A percentile compares a stretch with the other conserved stretches of the same genome.
These are phyloP conservation scores for Aspergillus flavus DNA, from an alignment of 2,329 filamentous ascomycete species.

Conservation along the genomic window DNA sequence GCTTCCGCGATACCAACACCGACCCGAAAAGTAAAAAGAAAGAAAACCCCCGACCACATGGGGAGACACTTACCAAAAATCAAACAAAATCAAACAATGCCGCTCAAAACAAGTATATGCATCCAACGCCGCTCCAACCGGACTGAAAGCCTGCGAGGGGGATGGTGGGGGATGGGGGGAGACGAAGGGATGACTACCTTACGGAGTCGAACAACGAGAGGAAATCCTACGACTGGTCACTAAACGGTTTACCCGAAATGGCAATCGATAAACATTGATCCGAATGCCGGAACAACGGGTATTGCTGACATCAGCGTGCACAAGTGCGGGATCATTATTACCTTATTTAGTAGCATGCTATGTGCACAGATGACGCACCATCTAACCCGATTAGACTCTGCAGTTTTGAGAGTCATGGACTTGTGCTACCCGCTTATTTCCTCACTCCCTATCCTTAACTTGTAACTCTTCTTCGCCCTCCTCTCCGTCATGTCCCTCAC, in stretches of 20 bases:
- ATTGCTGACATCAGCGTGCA: slow-evolving; percentile 28
- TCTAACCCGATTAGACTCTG: slow-evolving; percentile 13
- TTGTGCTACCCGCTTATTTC: neutral
- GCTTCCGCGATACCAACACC: neutral
- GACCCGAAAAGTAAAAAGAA: slow-evolving; percentile 2
- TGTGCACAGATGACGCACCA: slow-evolving; percentile 12
- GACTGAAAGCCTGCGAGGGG: slow-evolving; percentile 13
- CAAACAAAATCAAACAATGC: slow-evolving; percentile 25
- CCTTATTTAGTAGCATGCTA: neutral
- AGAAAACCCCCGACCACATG: neutral
- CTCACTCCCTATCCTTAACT: neutral
- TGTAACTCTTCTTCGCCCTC: neutral
- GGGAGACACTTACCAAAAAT: slow-evolving; percentile 20
- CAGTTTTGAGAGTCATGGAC: slow-evolving; percentile 8
- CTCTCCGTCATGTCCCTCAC: slow-evolving; percentile 60
- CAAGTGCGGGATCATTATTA: slow-evolving; percentile 12
- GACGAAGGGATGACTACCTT: slow-evolving; percentile 8
- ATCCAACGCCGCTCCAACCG: slow-evolving; percentile 30
- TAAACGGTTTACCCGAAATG: slow-evolving; percentile 33
- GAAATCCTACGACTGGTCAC: slow-evolving; percentile 24
- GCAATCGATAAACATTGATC: slow-evolving; percentile 45
- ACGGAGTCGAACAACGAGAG: slow-evolving; percentile 23
- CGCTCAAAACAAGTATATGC: slow-evolving; percentile 30
- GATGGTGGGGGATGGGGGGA: slow-evolving; percentile 16
- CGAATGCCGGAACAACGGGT: slow-evolving; percentile 30